These are phyloP conservation scores for Cryptosporidium felis DNA, from an alignment of 169 alveolate species.

Conservation along the genomic window DNA sequence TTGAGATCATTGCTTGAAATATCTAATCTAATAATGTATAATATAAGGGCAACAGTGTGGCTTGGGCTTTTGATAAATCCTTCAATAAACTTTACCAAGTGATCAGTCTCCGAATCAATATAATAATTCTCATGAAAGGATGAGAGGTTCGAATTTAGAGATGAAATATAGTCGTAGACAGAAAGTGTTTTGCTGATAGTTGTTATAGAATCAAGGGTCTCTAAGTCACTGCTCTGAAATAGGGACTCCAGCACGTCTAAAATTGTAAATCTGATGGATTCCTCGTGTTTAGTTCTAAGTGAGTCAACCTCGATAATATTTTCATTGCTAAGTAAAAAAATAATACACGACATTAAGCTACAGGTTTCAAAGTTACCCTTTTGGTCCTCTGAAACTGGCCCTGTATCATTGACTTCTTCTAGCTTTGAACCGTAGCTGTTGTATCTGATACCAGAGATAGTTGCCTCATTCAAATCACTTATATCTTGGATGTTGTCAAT, in stretches of 20 bases:
- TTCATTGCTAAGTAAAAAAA: conserved; percentile 16
- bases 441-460: neutral
- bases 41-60: conserved; percentile 9
- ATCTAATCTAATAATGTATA: conserved; percentile 14
- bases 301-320: conserved; percentile 32
- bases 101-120: neutral
- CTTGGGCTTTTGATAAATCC: conserved; percentile 39
- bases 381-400: neutral
- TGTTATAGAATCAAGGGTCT: conserved; percentile 9
- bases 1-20: neutral
- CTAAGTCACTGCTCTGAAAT: conserved; percentile 8
- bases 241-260: conserved; percentile 2
- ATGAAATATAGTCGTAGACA: conserved; percentile 2
- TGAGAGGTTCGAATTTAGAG: neutral
- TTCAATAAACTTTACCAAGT: neutral
- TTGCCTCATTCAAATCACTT: neutral
- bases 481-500: neutral
- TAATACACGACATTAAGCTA: conserved; percentile 16
- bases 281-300: neutral
- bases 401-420: neutral
- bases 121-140: neutral
- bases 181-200: conserved; percentile 27
- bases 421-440: neutral
- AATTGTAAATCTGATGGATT: conserved; percentile 14
- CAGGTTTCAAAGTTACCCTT: neutral